Evolutionary conservation across 768 basidiomycete genomes (phyloP).

Genomic region (Xerocomellus chrysenteron): DNA sequence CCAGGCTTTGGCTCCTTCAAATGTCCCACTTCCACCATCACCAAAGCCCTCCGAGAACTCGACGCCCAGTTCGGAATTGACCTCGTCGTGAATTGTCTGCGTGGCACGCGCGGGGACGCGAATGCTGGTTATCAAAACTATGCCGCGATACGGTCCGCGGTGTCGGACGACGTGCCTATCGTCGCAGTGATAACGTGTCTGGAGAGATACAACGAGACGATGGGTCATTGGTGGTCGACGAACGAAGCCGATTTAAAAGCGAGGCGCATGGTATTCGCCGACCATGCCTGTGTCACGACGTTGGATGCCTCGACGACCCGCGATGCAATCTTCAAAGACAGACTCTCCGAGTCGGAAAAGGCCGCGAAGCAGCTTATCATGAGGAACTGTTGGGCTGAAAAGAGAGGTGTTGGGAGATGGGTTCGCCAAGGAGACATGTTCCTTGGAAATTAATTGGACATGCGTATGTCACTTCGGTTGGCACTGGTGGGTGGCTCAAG

Average conservation of each 20-base stretch:
- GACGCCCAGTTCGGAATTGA: conserved; percentile 27
- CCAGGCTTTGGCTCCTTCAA: conserved; percentile 31
- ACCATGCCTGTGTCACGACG: conserved; percentile 42
- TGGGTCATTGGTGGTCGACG: conserved; percentile 40
- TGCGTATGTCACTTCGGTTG: conserved; percentile 18
- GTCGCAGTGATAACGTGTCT: conserved; percentile 31
- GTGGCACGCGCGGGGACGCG: conserved; percentile 29
- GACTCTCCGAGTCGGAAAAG: conserved; percentile 23
- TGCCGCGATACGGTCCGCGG: conserved; percentile 25
- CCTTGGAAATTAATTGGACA: conserved; percentile 27
- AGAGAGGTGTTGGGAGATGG: conserved; percentile 23
- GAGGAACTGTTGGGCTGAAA: conserved; percentile 30
- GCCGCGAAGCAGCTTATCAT: conserved; percentile 22
- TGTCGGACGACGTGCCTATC: conserved; percentile 33
- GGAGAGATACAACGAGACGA: conserved; percentile 31
- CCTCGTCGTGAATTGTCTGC: conserved; percentile 29
- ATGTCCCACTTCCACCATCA: conserved; percentile 23
- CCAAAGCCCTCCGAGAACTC: conserved; percentile 29
- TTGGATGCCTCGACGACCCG: conserved; percentile 17
- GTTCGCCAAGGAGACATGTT: conserved; percentile 26
- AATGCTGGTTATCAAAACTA: conserved; percentile 31
- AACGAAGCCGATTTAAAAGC: conserved; percentile 35
- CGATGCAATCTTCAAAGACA: conserved; percentile 23
- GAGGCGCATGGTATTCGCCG: conserved; percentile 37
- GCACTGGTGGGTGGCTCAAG: conserved; percentile 3